phyloP scores from a whole-genome alignment of 345 rosid species.

The Brassica napus region Da-Ae NC_063440.1:26534001-26534500 shows the following conservation, averaged over 20 bases:
- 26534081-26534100: slow-evolving; percentile 88
- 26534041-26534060: slow-evolving; percentile 77
- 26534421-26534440: slow-evolving; percentile 66
- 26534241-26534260: slow-evolving; percentile 79
- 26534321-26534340: slow-evolving; percentile 81
- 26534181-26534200: slow-evolving; percentile 69
- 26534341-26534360: slow-evolving; percentile 78
- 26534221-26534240: slow-evolving; percentile 86
- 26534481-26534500: not conserved
- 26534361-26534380: slow-evolving; percentile 77
- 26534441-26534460: slow-evolving; percentile 94
- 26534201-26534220: slow-evolving; percentile 86
- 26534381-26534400: slow-evolving; percentile 73
- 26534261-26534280: slow-evolving; percentile 68
- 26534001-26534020: slow-evolving; percentile 83
- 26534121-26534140: slow-evolving; percentile 82
- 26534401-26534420: slow-evolving; percentile 54
- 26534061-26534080: slow-evolving; percentile 73
- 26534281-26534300: slow-evolving; percentile 59
- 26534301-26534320: slow-evolving; percentile 64
- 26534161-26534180: slow-evolving; percentile 86
- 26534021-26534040: slow-evolving; percentile 84
- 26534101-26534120: slow-evolving; percentile 82
- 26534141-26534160: slow-evolving; percentile 88
- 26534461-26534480: slow-evolving; percentile 67